Evolutionary conservation across 2,329 filamentous ascomycete genomes (phyloP).

Genomic region (Microsporum audouinii): DNA sequence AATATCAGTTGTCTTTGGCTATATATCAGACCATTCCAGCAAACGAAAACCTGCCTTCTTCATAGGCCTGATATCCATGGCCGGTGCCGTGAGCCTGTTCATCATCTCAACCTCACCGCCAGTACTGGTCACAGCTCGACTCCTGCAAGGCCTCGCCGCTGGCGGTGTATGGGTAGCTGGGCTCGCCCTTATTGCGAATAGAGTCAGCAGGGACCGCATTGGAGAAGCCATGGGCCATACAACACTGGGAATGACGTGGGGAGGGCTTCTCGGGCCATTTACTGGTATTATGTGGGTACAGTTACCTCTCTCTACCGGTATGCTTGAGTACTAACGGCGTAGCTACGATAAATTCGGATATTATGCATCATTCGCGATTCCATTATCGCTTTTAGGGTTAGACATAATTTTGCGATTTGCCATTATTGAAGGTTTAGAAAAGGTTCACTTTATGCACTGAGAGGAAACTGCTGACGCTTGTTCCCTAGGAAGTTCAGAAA

Average conservation of each 20-base stretch:
- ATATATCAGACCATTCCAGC: conserved; percentile 42
- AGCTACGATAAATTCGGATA: conserved; percentile 21
- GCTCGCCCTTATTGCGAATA: conserved; percentile 48
- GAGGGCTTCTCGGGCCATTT: conserved; percentile 45
- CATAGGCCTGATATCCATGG: conserved; percentile 42
- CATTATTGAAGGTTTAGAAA: conserved; percentile 44
- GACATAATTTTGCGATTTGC: conserved; percentile 51
- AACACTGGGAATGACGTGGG: conserved; percentile 45
- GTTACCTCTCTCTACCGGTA: neutral
- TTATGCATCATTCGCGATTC: conserved; percentile 24
- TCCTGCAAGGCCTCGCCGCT: conserved; percentile 47
- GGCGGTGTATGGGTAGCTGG: conserved; percentile 52
- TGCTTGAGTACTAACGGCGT: neutral
- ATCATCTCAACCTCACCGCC: conserved; percentile 39
- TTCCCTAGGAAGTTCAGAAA: neutral
- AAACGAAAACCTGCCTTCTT: conserved; percentile 48
- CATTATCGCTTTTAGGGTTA: conserved; percentile 41
- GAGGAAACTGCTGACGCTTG: neutral
- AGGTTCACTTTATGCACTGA: too few relatives aligned
- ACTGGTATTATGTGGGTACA: conserved; percentile 46
- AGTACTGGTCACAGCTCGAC: conserved; percentile 41
- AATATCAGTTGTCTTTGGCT: conserved; percentile 20
- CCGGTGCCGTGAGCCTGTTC: conserved; percentile 45
- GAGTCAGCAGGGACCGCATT: conserved; percentile 45
- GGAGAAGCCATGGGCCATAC: conserved; percentile 48